These are phyloP conservation scores for Candida tropicalis DNA, from an alignment of 1,139 yeast genomes.

Conservation along the genomic window DNA sequence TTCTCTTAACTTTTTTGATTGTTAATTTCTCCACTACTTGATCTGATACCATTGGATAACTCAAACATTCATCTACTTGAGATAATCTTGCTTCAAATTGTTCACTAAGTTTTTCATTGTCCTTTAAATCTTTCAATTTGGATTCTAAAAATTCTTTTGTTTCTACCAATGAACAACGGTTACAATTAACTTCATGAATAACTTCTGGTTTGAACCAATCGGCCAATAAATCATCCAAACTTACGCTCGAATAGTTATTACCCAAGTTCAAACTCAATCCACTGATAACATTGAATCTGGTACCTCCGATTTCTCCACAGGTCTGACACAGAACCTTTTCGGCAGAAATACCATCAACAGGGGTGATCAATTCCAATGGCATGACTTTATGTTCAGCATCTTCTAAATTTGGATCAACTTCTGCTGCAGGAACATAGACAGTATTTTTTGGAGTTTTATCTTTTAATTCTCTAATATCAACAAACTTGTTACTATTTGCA, in stretches of 20 bases:
- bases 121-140: constrained; percentile 25
- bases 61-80: constrained; percentile 58
- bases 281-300: constrained; percentile 77
- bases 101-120: constrained; percentile 44
- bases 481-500: constrained; percentile 19
- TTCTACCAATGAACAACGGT: constrained; percentile 78
- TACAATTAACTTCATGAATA: constrained; percentile 91
- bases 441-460: no score
- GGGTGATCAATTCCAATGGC: constrained; percentile 69
- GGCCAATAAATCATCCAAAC: constrained; percentile 59
- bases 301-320: constrained; percentile 94
- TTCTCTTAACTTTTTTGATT: constrained; percentile 71
- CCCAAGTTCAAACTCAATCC: constrained; percentile 78
- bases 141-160: constrained; percentile 54
- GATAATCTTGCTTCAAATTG: constrained; percentile 55
- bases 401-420: constrained; percentile 66
- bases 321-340: constrained; percentile 86
- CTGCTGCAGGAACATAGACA: constrained; percentile 70
- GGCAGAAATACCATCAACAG: constrained; percentile 86
- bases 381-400: constrained; percentile 42
- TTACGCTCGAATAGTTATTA: constrained; percentile 41
- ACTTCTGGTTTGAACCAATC: constrained; percentile 83
- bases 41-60: constrained; percentile 73
- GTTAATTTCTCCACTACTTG: constrained; percentile 74
- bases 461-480: constrained; percentile 22